Conservation (phyloP, 331 rosid genomes). For the Spiraea crenata region DNA sequence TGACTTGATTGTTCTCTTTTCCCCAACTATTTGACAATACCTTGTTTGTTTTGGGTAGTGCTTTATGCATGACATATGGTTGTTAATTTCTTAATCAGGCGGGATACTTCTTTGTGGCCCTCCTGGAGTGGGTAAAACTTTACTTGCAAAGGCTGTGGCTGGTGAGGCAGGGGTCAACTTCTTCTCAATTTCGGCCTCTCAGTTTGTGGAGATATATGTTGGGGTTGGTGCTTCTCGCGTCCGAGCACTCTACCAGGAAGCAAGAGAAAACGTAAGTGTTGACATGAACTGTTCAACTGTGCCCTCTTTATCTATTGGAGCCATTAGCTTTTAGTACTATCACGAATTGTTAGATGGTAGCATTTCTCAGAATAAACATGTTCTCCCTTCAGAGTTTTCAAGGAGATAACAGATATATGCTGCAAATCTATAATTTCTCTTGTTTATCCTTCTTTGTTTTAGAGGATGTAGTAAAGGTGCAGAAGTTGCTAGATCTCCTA, state of each 20-base stretch:
- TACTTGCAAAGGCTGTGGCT: constrained; percentile 98
- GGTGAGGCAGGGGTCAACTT: constrained; percentile 99
- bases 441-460: constrained; percentile 7
- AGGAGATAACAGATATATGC: constrained; percentile 1
- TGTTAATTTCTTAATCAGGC: constrained; percentile 56
- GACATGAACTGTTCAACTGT: constrained; percentile 21
- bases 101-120: constrained; percentile 99
- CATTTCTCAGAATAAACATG: not conserved
- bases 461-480: constrained; percentile 10
- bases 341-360: not conserved
- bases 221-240: constrained; percentile 99
- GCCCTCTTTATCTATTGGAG: constrained; percentile 17
- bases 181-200: constrained; percentile 98
- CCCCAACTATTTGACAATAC: not conserved
- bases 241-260: constrained; percentile 93
- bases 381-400: not conserved
- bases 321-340: not conserved
- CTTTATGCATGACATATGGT: not conserved
- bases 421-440: constrained; percentile 2
- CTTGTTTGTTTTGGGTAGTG: not conserved
- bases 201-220: constrained; percentile 92
- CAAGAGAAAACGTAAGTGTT: constrained; percentile 70
- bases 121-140: constrained; percentile 98
- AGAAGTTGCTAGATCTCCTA: constrained; percentile 4
- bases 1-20: not conserved